Evolutionary conservation across 2,329 filamentous ascomycete genomes (phyloP), one percentile per base, ranked within the genome.

Genomic region (Torrubiellomyces zombiae): DNA sequence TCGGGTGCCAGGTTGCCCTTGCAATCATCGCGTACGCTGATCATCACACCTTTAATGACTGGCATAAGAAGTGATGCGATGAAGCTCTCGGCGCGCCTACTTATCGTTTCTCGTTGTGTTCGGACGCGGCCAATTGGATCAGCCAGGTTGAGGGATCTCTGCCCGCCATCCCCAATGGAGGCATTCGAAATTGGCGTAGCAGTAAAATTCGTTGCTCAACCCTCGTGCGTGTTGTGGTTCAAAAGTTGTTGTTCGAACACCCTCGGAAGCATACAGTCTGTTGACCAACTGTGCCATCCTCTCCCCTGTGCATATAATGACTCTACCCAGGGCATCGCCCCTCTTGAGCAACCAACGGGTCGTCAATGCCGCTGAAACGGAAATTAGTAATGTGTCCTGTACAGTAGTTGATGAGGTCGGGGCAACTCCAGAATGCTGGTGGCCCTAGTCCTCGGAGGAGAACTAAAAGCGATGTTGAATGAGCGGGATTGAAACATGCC

Each of bases 161-260:
- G 27, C 28, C 27, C 31, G 27, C 50, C 51, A 65, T 21, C 43
- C 50, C 61, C 66, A 68, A 4, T 45, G 47, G 6, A 51, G 51
- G 38, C 71, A 67, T 44, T 80, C 73, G 41, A 80, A 85, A 42
- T 80, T 85, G 14, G 79, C 68, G 41, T 81, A 86, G 47, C 75
- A 83, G 41, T 67, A 64, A 44, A 83, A 89, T 48, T 82, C 76
- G 41, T 89, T 89, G 47, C 75, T 79, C 31, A 89, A 50, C 1
- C 75, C 75, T 32, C 69, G 67, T n/a, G 66, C 60, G 40, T 86
- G 80, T 33, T 60, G 55, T 4, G 74, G 71, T 38, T 74, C 66
- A 42, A 73, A 83, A 1, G 63, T 67, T 1, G 78, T 85, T 4
- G 71, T 72, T 27, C 47, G 53, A 15, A 76, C 50, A 2, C 72